Evolutionary conservation across 208 protist genomes (phyloP), one percentile per base, ranked within the genome.

Genomic region (Lotmaria passim): DNA sequence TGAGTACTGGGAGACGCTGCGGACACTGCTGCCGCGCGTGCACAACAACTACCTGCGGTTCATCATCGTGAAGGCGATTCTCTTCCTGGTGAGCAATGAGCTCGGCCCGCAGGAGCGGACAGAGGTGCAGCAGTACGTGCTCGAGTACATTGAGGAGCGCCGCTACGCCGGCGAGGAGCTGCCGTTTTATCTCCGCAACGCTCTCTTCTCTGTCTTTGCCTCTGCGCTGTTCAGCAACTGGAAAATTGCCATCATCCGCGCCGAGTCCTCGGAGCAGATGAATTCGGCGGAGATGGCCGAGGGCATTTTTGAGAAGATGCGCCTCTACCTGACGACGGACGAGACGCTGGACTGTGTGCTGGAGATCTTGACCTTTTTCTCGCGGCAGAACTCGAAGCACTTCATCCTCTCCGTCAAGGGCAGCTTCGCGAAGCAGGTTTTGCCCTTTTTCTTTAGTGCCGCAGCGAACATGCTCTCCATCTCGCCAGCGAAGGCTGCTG

Each of bases 51-150:
- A 92, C 44, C 69, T 94, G 43, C 91, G 83, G 21, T 96, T 94
- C 60, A 79, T 96, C n/a, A 70, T 90, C 21, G 75, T 74, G 26
- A 96, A 96, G 73, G 89, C 85, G 21, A 86, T 93, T 39, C 76
- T 83, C 33, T 96, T 94, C 57, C 81, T 96, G 28, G 91, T 96
- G 64, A 87, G 73, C 62, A 96, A 96, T 70, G 91, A 96, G 63
- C 60, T 96, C 17, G 91, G 89, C 3, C 87, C 91, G 26, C 77
- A 90, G 38, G 89, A 96, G 73, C 77, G 91, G 19, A 69, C 71
- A 11, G 81, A 92, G 38, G 84, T 92, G 73, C 81, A 89, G 58
- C 53, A 68, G 36, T 88, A 86, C 69, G 73, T 93, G 57, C 73
- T 95, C 1, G 60, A 70, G 39, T 93, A 95, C 74, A 50, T 91